Base-by-base conservation (phyloP, 169 alveolate species). In the Pseudocohnilembus persalinus region DNA sequence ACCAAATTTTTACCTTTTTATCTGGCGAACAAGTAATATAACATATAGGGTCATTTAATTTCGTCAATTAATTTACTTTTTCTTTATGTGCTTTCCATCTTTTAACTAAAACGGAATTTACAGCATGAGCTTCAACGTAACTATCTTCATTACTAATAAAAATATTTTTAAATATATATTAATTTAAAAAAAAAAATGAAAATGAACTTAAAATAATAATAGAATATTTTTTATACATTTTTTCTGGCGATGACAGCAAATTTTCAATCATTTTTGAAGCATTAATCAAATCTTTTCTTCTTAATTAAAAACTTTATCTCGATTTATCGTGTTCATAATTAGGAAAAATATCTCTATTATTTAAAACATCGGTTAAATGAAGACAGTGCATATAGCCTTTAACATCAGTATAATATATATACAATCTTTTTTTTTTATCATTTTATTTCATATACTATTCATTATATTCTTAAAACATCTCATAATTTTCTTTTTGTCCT, bases 211-310 rank as follows among this genome's bases (percentile, higher is more conserved):
- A n/a, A n/a, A n/a, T n/a, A n/a, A n/a, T n/a, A n/a, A n/a, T n/a
- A n/a, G n/a, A n/a, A n/a, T 11, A 49, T 49, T 11, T 11, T 11
- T 49, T 49, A 20, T 49, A 49, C 68, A 49, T 11, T 64, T 75
- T 79, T 34, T 85, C 89, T 26, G 31, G 31, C 27, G 75, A 33
- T 28, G 74, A 49, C 24, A 79, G 29, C 76, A 79, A 29, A 20
- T 79, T 79, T 49, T 85, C 89, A 29, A 79, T 83, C 49, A 76
- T 78, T 64, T 85, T 85, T 25, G 89, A 78, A 28, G 84, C 89
- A 79, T 85, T 82, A 15, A 85, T 79, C 24, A 85, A 79, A 31
- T 85, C 89, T 49, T 85, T 85, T 31, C 89, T 85, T 30, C 77
- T 77, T 30, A 85, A 33, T 73, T 85, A 35, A 63, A 77, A 85